These are phyloP conservation scores for Saitozyma sp. DNA, from an alignment of 768 basidiomycete species.

Conservation along the genomic window DNA sequence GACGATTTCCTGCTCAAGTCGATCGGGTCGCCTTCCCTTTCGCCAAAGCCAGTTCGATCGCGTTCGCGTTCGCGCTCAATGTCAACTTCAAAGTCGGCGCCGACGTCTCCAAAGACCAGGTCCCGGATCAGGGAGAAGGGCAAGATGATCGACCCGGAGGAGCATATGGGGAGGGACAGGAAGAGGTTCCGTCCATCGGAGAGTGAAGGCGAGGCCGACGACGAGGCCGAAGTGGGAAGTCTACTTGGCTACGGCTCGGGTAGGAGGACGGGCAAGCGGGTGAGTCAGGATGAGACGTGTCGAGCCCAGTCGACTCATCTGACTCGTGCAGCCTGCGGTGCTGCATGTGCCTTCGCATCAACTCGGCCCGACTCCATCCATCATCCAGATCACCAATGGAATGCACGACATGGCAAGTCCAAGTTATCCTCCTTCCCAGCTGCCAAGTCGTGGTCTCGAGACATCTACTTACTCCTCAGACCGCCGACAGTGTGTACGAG, in stretches of 20 bases:
- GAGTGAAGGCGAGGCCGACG: constrained; percentile 7
- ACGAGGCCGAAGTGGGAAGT: constrained; percentile 9
- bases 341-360: not conserved
- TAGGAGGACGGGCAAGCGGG: constrained; percentile 2
- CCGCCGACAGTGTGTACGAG: not conserved
- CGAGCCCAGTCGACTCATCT: constrained; percentile 1
- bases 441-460: constrained; percentile 1
- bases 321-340: not conserved
- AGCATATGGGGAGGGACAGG: not conserved
- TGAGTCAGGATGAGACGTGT: not conserved
- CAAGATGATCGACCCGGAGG: not conserved
- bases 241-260: not conserved
- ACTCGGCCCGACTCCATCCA: constrained; percentile 5
- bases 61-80: too few relatives aligned
- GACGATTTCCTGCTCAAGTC: constrained; percentile 4
- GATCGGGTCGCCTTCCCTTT: constrained; percentile 1
- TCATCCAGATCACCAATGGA: constrained; percentile 8
- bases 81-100: too few relatives aligned
- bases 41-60: not conserved
- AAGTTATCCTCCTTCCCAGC: too few relatives aligned
- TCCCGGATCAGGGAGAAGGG: not conserved
- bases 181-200: not conserved
- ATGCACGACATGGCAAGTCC: not conserved
- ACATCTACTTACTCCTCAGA: constrained; percentile 4
- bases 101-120: too few relatives aligned